Evolutionary conservation across 441 rosid species (phyloP).

Genomic region (Brassica hybrid): DNA sequence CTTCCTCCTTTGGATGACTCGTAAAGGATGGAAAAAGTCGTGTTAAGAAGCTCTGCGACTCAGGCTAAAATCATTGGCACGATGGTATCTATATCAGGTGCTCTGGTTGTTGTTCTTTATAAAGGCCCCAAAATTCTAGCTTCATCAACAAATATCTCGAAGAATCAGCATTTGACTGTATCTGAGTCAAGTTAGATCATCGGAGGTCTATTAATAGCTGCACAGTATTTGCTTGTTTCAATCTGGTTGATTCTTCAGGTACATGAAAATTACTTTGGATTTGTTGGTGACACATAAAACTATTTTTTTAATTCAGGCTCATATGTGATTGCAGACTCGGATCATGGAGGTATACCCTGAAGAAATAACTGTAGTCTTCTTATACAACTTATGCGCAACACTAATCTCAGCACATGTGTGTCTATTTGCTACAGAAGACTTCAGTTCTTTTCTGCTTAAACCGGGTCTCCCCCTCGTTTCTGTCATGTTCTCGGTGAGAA

Average conservation of each 20-base stretch:
- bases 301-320: neutral
- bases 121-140: constrained; percentile 49
- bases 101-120: constrained; percentile 58
- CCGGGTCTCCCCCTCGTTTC: constrained; percentile 47
- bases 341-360: constrained; percentile 65
- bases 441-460: constrained; percentile 50
- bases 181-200: constrained; percentile 47
- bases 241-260: constrained; percentile 53
- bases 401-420: constrained; percentile 46
- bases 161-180: neutral
- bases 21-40: constrained; percentile 61
- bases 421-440: constrained; percentile 43
- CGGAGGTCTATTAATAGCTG: constrained; percentile 52
- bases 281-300: neutral
- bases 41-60: constrained; percentile 49
- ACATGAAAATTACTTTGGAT: neutral
- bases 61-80: constrained; percentile 71
- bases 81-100: constrained; percentile 62
- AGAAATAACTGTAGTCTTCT: constrained; percentile 52
- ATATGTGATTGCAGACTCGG: constrained; percentile 47
- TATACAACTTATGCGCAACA: constrained; percentile 42
- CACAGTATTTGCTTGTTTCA: constrained; percentile 40
- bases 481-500: constrained; percentile 49
- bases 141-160: neutral
- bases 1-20: neutral